Base-by-base conservation (phyloP, 257 asterid species). In the Solanum habrochaites region DNA sequence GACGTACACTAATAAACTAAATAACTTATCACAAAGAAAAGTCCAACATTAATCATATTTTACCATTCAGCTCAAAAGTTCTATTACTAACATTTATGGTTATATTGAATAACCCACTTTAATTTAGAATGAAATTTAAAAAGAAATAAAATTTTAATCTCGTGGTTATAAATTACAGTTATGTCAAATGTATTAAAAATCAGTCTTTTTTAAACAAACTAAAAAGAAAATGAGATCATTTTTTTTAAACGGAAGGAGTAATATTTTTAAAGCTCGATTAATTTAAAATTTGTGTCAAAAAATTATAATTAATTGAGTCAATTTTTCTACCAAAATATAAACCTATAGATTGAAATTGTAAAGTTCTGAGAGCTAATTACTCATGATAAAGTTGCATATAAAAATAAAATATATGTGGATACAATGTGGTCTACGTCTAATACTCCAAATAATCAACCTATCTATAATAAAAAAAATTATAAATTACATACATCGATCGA, bases 281-380 rank as follows among this genome's bases (percentile, higher is more conserved):
- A 11, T 73, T 0, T 0, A 0, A 3, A 37, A 21, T 37, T 73
- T 5, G 7, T 0, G 10, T 1, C 7, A 73, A 1, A 21, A 72
- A 11, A 21, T 5, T 0, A 5, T 8, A 37, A 21, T 20, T 32
- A 5, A 35, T 72, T 8, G 23, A 21, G 23, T 52, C 62, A 52
- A 2, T 11, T 5, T 23, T 72, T 20, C 9, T 20, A 37, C 0
- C 29, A 39, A 37, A 10, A 10, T 35, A 20, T 9, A 3, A 70
- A 31, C 14, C 37, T 31, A 16, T 14, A 70, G 9, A 72, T 2
- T 72, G 49, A 35, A 21, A 11, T 72, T 72, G 2, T 37, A 9
- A 23, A 72, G 9, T 72, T 35, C 5, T 72, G 78, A 20, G 18
- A 71, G 12, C 15, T 4, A 12, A 25, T 39, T 52, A 52, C 25